Base-by-base conservation (phyloP, 2,329 filamentous ascomycete species). In the Boeremia exigua region DNA sequence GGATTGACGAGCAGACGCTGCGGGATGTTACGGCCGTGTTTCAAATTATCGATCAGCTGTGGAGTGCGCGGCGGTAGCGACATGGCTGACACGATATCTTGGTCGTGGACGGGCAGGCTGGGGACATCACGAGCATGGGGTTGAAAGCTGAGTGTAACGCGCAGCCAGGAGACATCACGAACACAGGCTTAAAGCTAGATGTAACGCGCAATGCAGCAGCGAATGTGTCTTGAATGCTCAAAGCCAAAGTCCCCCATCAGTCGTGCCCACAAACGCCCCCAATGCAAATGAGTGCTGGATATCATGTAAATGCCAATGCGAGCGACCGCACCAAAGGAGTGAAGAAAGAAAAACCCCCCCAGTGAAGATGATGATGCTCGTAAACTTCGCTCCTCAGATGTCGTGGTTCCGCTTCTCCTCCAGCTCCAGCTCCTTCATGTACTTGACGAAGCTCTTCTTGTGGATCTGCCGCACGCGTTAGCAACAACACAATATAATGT, bases 361-460 rank as follows among this genome's bases (percentile, higher is more conserved):
- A 12, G 32, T 34, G 1, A 11, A 37, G 9, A 11, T 1, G 34
- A 36, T 9, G 2, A 17, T 19, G 10, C 8, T 11, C 19, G 19
- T 5, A 23, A 23, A 23, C 19, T 5, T 23, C 19, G 19, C 11
- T 3, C 17, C 14, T 43, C 40, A 56, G 14, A 23, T 42, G 7
- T 33, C 17, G 27, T 39, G 47, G 12, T 52, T 14, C 43, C 66
- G 68, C 59, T 72, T 68, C 61, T 72, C 69, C 38, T 61, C 55
- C 63, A 88, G 82, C 70, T 95, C 90, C 40, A 93, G 78, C 70
- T 96, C 89, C 64, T 93, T 91, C 76, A 96, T 89, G 72, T 96
- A 97, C 75, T 91, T 93, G 56, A 96, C 94, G 79, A 99, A 98
- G 4, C 87, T 88, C 80, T 99, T 99, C 81, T 98, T 98, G 77